Conservation (phyloP, 371 early-diverging fungal species). For the Zychaea mexicana region DNA sequence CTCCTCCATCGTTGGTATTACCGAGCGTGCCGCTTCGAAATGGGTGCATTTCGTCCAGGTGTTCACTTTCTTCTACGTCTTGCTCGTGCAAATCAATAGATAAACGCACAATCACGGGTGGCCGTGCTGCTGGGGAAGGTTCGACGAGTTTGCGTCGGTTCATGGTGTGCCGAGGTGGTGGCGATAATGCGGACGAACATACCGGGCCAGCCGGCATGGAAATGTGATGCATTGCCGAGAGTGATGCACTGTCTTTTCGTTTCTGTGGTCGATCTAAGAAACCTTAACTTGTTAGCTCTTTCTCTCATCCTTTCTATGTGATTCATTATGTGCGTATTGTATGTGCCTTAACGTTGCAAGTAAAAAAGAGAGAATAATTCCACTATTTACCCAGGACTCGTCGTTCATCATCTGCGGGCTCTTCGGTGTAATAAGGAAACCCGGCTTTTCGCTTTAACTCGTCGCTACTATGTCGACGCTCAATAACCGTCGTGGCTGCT, state of each 20-base stretch:
- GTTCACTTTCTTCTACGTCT: not conserved
- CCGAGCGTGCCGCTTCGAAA: constrained; percentile 19
- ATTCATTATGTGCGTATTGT: too few relatives aligned
- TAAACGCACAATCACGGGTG: not conserved
- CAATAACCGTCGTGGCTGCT: not conserved
- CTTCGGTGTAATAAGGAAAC: not conserved
- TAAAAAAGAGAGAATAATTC: not conserved
- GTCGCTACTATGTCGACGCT: constrained; percentile 11
- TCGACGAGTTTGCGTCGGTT: not conserved
- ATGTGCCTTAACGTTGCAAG: too few relatives aligned
- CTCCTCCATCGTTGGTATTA: not conserved
- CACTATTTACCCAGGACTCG: not conserved
- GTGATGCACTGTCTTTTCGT: not conserved
- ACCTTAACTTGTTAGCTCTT: too few relatives aligned
- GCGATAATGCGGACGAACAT: constrained; percentile 13
- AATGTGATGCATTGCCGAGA: not conserved
- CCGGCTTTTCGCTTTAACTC: constrained; percentile 2
- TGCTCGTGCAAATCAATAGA: constrained; percentile 6
- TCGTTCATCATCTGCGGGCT: not conserved
- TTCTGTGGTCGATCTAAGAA: not conserved
- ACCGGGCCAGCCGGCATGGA: constrained; percentile 18
- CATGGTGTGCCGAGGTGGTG: constrained; percentile 13
- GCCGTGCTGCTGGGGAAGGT: not conserved
- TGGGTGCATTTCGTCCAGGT: not conserved
- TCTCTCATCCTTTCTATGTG: not conserved